Evolutionary conservation across 331 rosid genomes (phyloP).

Genomic region (Arachis monticola): DNA sequence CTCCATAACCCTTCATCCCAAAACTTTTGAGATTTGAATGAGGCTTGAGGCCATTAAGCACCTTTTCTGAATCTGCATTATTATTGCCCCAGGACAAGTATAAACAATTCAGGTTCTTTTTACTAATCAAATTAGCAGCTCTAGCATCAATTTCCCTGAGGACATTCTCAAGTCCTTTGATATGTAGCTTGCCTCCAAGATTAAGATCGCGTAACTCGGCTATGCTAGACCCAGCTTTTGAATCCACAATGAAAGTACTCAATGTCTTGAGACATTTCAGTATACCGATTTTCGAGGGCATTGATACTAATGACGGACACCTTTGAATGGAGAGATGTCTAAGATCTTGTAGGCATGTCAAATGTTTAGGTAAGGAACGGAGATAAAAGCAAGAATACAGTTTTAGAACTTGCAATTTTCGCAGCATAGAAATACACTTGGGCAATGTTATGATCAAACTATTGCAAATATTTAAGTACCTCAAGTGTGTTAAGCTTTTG

Average conservation of each 20-base stretch:
- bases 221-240: too few relatives aligned
- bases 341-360: neutral
- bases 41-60: constrained; percentile 17
- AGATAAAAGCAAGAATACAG: neutral
- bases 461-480: neutral
- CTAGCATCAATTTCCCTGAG: too few relatives aligned
- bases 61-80: neutral
- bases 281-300: neutral
- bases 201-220: too few relatives aligned
- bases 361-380: neutral
- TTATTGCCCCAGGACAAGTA: neutral
- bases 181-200: too few relatives aligned
- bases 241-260: neutral
- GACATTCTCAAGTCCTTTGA: too few relatives aligned
- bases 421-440: neutral
- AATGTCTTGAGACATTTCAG: neutral
- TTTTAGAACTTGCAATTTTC: constrained; percentile 7
- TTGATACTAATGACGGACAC: neutral
- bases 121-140: neutral
- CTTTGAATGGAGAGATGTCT: neutral
- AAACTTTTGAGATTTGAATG: constrained; percentile 1
- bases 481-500: constrained; percentile 4
- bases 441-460: neutral
- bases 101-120: neutral
- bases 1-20: neutral